Percentiles rank a stretch among this genome's conserved stretches.
These are phyloP conservation scores for Ottelia alismoides DNA, from an alignment of 106 monocot species.

Conservation along the genomic window DNA sequence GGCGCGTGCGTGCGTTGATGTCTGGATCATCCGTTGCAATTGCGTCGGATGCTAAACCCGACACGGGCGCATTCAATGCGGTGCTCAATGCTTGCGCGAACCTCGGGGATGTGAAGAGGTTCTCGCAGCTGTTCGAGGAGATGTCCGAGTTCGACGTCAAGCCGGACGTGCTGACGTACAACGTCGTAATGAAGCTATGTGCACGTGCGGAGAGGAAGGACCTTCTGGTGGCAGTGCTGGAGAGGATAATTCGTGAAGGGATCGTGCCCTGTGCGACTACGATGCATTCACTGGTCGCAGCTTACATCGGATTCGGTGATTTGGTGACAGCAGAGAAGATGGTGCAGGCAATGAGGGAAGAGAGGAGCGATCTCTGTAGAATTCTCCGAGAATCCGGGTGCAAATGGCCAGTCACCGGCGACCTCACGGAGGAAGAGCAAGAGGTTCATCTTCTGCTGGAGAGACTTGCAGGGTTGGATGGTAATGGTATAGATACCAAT, in stretches of 20 bases:
- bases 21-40: not conserved
- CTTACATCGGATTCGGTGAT: constrained; percentile 80
- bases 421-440: constrained; percentile 4
- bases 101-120: constrained; percentile 41
- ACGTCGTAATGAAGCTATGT: constrained; percentile 72
- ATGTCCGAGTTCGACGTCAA: constrained; percentile 34
- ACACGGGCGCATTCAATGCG: constrained; percentile 80
- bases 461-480: constrained; percentile 12
- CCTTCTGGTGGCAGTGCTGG: constrained; percentile 39
- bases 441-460: constrained; percentile 26
- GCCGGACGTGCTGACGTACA: constrained; percentile 75
- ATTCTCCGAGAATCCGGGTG: constrained; percentile 13
- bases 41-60: constrained; percentile 38
- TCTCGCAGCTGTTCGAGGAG: constrained; percentile 54
- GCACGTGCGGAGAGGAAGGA: constrained; percentile 68
- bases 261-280: constrained; percentile 60
- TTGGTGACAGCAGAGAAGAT: constrained; percentile 53
- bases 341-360: constrained; percentile 77
- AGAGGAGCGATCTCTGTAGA: constrained; percentile 40
- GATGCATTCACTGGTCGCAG: constrained; percentile 76
- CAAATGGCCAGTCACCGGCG: not conserved
- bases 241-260: constrained; percentile 26
- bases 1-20: constrained; percentile 21
- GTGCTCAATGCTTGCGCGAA: constrained; percentile 79
- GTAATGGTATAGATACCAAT: not conserved